Percentiles rank a stretch among this genome's conserved stretches.
Evolutionary conservation across 768 basidiomycete species (phyloP).

Genomic region (Trametes cingulata): DNA sequence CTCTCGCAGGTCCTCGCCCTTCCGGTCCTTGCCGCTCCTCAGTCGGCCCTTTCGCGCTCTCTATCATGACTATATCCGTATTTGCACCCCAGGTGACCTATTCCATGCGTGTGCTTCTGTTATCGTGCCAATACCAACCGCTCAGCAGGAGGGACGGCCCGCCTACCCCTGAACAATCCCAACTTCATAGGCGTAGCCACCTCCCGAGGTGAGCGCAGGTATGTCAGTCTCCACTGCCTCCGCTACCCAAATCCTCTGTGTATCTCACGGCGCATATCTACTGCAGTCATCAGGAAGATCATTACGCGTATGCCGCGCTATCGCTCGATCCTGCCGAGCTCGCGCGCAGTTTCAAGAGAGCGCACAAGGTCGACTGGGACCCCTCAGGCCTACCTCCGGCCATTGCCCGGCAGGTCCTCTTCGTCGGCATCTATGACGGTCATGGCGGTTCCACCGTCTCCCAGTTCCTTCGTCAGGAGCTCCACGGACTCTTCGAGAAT

Average conservation of each 20-base stretch:
- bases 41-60: constrained; percentile 22
- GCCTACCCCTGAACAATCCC: constrained; percentile 72
- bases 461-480: constrained; percentile 79
- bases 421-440: constrained; percentile 91
- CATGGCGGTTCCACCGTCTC: constrained; percentile 93
- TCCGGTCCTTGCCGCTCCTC: constrained; percentile 10
- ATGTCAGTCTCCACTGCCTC: constrained; percentile 21
- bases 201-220: constrained; percentile 78
- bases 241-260: not conserved
- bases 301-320: constrained; percentile 73
- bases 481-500: constrained; percentile 83
- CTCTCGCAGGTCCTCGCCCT: constrained; percentile 6
- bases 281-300: constrained; percentile 86
- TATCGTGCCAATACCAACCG: constrained; percentile 14
- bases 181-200: constrained; percentile 77
- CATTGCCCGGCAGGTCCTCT: constrained; percentile 74
- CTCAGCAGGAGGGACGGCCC: constrained; percentile 55
- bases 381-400: constrained; percentile 52
- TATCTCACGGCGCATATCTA: not conserved
- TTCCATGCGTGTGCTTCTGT: constrained; percentile 22
- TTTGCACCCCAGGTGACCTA: constrained; percentile 45
- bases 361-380: constrained; percentile 71
- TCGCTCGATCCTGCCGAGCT: constrained; percentile 79
- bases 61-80: constrained; percentile 76
- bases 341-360: constrained; percentile 58